phyloP scores from a whole-genome alignment of 345 rosid genomes.

The Populus nigra region DNA sequence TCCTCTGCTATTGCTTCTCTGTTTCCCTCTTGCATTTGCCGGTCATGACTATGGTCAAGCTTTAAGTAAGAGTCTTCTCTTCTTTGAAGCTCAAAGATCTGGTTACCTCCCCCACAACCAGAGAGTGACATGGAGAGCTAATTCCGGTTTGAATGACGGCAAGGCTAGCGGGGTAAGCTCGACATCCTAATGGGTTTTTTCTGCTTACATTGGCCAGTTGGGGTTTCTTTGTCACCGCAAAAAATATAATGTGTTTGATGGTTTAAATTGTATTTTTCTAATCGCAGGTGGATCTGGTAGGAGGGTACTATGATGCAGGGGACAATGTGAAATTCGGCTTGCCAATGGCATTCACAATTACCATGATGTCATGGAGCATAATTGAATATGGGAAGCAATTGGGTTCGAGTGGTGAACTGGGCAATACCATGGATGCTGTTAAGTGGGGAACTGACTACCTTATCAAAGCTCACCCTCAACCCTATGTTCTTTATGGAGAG shows the following conservation, averaged over 20 bases:
- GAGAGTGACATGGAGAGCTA: conserved; percentile 85
- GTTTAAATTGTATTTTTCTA: neutral
- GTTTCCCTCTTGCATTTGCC: conserved; percentile 55
- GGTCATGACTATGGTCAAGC: conserved; percentile 95
- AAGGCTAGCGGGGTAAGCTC: conserved; percentile 90
- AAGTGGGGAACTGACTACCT: conserved; percentile 98
- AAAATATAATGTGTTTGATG: neutral
- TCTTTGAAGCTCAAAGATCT: conserved; percentile 99
- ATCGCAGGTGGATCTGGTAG: conserved; percentile 87
- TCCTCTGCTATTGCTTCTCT: conserved; percentile 53
- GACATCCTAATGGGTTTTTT: neutral
- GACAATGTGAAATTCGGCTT: conserved; percentile 98
- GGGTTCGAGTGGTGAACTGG: conserved; percentile 69
- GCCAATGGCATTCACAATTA: conserved; percentile 96
- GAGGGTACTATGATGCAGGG: conserved; percentile 99
- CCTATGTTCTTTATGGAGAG: conserved; percentile 94
- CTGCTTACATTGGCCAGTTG: neutral
- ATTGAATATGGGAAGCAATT: conserved; percentile 84
- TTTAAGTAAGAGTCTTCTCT: conserved; percentile 85
- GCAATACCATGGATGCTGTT: conserved; percentile 80
- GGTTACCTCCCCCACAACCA: conserved; percentile 82
- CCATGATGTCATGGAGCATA: conserved; percentile 99
- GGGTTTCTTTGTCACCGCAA: neutral
- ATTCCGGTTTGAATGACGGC: conserved; percentile 91
- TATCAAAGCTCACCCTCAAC: conserved; percentile 94